A percentile compares a stretch with the other conserved stretches of the same genome.
phyloP scores from a whole-genome alignment of 805 yeast genomes.

The Wickerhamomyces sydowiorum region DNA sequence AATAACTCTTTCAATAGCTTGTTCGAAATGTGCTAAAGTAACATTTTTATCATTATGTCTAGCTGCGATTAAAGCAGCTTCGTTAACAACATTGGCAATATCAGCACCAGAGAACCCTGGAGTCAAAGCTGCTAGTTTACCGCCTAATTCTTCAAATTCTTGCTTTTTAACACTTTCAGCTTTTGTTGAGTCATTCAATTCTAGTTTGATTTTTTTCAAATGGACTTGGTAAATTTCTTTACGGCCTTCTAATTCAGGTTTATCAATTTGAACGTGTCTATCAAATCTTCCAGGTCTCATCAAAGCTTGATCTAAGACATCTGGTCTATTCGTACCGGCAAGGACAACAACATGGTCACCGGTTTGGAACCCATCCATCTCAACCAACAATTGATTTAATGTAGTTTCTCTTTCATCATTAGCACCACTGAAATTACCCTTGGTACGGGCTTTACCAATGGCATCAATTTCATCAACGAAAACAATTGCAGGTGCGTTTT shows the following conservation, averaged over 20 bases:
- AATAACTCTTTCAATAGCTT: conserved; percentile 89
- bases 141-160: conserved; percentile 51
- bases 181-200: conserved; percentile 32
- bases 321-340: conserved; percentile 94
- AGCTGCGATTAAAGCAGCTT: conserved; percentile 92
- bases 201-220: conserved; percentile 51
- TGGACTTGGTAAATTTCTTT: conserved; percentile 83
- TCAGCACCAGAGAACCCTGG: conserved; percentile 98
- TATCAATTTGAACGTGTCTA: conserved; percentile 79
- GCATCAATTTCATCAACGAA: conserved; percentile 96
- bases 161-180: conserved; percentile 32
- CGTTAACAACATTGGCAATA: conserved; percentile 91
- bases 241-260: conserved; percentile 87
- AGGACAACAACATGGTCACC: conserved; percentile 87
- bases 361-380: conserved; percentile 92
- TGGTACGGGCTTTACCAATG: conserved; percentile 79
- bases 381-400: conserved; percentile 85
- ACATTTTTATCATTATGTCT: conserved; percentile 62
- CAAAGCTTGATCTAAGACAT: conserved; percentile 82
- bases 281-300: conserved; percentile 95
- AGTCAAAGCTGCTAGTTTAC: conserved; percentile 83
- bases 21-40: conserved; percentile 72
- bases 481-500: conserved; percentile 84
- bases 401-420: conserved; percentile 95
- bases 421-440: conserved; percentile 69